Evolutionary conservation across 805 yeast species (phyloP).

Genomic region (Komagataella populi): DNA sequence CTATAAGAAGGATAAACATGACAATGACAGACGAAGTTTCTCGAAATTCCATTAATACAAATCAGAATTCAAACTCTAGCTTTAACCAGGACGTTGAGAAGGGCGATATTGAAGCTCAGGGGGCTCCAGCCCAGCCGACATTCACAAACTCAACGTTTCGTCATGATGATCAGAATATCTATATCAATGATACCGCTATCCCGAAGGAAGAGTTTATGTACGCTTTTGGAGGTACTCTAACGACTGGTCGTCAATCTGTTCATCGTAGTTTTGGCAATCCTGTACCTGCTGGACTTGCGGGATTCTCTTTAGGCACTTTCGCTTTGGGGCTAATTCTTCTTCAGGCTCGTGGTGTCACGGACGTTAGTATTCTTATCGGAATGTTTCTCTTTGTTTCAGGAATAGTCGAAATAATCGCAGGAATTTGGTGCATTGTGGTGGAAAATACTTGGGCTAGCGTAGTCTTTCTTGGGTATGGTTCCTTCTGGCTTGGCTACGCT

Average conservation of each 20-base stretch:
- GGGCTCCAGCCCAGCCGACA: not conserved
- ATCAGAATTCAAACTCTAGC: not conserved
- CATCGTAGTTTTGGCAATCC: conserved; percentile 27
- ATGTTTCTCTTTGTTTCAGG: conserved; percentile 38
- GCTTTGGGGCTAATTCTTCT: conserved; percentile 31
- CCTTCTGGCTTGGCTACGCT: conserved; percentile 39
- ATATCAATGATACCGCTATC: conserved; percentile 27
- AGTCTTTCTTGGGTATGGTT: conserved; percentile 38
- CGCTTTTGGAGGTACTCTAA: conserved; percentile 50
- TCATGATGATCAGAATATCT: conserved; percentile 26
- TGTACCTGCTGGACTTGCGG: conserved; percentile 39
- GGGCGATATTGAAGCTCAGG: not conserved
- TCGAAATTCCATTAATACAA: not conserved
- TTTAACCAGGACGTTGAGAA: not conserved
- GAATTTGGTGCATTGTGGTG: conserved; percentile 33
- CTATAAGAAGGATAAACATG: not conserved
- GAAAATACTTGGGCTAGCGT: conserved; percentile 47
- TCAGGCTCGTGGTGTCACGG: conserved; percentile 29
- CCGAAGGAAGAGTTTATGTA: conserved; percentile 39
- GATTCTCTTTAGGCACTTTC: conserved; percentile 32
- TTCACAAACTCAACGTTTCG: conserved; percentile 12
- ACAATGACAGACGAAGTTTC: not conserved
- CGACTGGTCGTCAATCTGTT: conserved; percentile 22
- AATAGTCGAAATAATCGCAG: conserved; percentile 32
- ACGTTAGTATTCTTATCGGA: conserved; percentile 28